Evolutionary conservation across 257 asterid genomes (phyloP), one percentile per base, ranked within the genome.

Genomic region (Orobanche coerulescens): DNA sequence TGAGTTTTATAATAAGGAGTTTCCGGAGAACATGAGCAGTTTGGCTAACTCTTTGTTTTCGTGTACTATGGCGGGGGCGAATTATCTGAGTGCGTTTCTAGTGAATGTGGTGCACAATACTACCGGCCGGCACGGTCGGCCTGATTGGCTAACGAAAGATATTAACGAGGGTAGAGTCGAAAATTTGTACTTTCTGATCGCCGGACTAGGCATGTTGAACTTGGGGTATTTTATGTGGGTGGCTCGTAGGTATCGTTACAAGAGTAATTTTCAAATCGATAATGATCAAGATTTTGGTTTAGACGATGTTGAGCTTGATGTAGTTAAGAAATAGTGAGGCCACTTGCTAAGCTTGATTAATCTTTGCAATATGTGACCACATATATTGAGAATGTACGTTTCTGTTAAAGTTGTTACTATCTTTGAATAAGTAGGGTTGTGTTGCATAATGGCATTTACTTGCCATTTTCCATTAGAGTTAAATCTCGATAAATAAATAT

Each of bases 21-120:
- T 89, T 20, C 98, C 98, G 0, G 95, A 86, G 33, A 81, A 67
- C 34, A 82, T 92, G 97, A 79, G 81, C 1, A 88, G 97, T 14
- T 40, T 92, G 70, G 98, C 97, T 0, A 92, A 93, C 28, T 93
- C 97, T 7, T 30, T 93, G 66, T 83, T 88, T 23, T 84, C 95
- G 0, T 62, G 81, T 7, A 82, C 97, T 0, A 59, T 49, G 74
- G 95, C 88, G 0, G 94, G 94, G 8, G 89, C 95, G 0, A 84
- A 56, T 44, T 93, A 92, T 10, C 13, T 93, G 0, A 88, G 97
- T 10, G 73, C 71, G 0, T 8, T 76, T 0, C 1, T 89, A 58
- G 97, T 93, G 55, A 93, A 84, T 34, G 50, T 82, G 22, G 76
- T 93, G 71, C 98, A 86, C 53, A 31, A 68, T 0, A 78, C 84